Percentiles rank a stretch among this genome's conserved stretches.
Conservation (phyloP, 495 filamentous ascomycete genomes). For the Lophium mytilinum region DNA sequence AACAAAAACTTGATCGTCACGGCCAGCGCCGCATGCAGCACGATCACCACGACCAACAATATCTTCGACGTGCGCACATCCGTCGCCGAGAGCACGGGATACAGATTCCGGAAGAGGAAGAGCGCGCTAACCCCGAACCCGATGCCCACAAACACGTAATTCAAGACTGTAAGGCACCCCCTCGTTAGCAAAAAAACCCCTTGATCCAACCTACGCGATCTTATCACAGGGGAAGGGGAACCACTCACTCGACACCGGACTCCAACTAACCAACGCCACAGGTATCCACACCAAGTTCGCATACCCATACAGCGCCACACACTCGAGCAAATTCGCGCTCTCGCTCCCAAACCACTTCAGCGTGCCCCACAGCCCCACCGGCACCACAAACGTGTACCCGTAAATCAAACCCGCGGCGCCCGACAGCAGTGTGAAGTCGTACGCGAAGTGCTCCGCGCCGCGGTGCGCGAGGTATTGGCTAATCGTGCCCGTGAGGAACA, state of each 20-base stretch:
- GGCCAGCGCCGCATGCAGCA: conserved; percentile 76
- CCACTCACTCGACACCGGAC: conserved; percentile 52
- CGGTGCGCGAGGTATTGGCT: conserved; percentile 69
- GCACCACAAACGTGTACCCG: conserved; percentile 80
- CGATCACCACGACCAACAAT: conserved; percentile 73
- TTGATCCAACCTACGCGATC: no score
- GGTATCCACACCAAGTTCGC: conserved; percentile 93
- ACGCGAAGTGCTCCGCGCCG: conserved; percentile 58
- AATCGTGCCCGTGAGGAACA: conserved; percentile 92
- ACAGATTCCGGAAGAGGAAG: conserved; percentile 86
- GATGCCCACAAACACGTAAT: conserved; percentile 86
- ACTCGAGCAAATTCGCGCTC: conserved; percentile 84
- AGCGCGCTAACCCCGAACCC: conserved; percentile 80
- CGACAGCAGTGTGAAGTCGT: conserved; percentile 76
- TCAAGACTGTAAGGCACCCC: conserved; percentile 59
- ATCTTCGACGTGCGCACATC: conserved; percentile 87
- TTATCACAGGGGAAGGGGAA: not conserved
- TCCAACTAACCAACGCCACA: conserved; percentile 86
- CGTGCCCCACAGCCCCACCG: conserved; percentile 75
- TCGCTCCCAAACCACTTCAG: conserved; percentile 90
- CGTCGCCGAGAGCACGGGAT: conserved; percentile 86
- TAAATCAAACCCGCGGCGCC: conserved; percentile 85
- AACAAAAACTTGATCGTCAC: conserved; percentile 93
- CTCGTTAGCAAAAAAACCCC: not conserved
- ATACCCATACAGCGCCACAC: conserved; percentile 91